Conservation (phyloP, 2,329 filamentous ascomycete genomes). For the Trichophyton equinum region DNA sequence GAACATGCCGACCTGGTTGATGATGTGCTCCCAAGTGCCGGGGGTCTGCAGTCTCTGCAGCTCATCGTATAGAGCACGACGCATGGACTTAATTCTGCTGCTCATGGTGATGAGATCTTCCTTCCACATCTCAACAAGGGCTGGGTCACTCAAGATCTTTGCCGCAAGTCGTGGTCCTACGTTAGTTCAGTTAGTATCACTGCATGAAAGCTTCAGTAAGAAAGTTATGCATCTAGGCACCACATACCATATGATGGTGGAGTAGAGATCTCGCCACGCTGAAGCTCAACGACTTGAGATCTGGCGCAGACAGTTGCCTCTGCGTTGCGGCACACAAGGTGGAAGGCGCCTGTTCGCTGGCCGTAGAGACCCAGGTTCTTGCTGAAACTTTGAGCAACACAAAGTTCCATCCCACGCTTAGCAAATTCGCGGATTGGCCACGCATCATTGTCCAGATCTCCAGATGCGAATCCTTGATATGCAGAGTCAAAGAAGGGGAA, state of each 20-base stretch:
- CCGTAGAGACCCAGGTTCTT: conserved; percentile 75
- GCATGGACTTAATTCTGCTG: conserved; percentile 86
- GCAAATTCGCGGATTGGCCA: conserved; percentile 86
- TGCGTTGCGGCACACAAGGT: conserved; percentile 36
- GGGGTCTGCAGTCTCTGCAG: conserved; percentile 75
- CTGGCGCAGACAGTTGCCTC: conserved; percentile 49
- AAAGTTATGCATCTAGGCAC: not conserved
- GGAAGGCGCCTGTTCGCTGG: conserved; percentile 88
- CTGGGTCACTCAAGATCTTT: conserved; percentile 57
- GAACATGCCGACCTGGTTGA: conserved; percentile 53
- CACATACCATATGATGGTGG: conserved; percentile 63
- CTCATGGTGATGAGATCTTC: conserved; percentile 83
- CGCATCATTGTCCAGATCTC: conserved; percentile 70
- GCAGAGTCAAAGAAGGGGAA: conserved; percentile 98
- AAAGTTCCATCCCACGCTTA: conserved; percentile 65
- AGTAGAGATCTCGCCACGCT: conserved; percentile 86
- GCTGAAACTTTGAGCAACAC: conserved; percentile 47
- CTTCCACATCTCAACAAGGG: conserved; percentile 78
- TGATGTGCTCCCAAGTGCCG: conserved; percentile 95
- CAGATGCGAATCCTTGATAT: conserved; percentile 95
- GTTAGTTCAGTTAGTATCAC: not conserved
- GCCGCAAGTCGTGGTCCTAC: conserved; percentile 16
- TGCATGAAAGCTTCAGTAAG: not conserved
- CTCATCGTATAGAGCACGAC: conserved; percentile 61
- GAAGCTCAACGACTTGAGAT: conserved; percentile 76